Evolutionary conservation across 306 rosid genomes (phyloP).

Genomic region (Glycine soja): DNA sequence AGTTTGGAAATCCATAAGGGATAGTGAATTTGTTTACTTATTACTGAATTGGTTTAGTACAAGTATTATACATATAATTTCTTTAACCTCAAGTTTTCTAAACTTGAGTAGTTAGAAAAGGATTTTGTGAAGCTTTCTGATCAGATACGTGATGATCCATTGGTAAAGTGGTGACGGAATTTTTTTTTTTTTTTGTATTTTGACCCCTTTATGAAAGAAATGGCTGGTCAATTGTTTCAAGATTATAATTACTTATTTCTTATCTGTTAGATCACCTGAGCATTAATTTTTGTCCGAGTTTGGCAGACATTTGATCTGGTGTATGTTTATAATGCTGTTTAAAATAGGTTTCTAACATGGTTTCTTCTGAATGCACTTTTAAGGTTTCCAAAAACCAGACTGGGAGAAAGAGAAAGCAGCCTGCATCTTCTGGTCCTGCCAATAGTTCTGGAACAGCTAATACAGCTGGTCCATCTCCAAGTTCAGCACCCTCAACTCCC

Average conservation of each 20-base stretch:
- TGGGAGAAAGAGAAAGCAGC: conserved; percentile 98
- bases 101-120: background rate
- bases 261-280: background rate
- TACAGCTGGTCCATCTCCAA: conserved; percentile 97
- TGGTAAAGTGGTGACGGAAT: background rate
- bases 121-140: background rate
- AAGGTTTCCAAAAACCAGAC: conserved; percentile 96
- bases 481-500: conserved; percentile 99
- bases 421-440: conserved; percentile 99
- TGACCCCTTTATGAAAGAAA: conserved; percentile 6
- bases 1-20: conserved; percentile 22
- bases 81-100: conserved; percentile 5
- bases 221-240: background rate
- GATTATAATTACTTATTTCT: background rate
- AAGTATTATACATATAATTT: background rate
- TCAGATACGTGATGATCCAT: background rate
- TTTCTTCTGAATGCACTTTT: conserved; percentile 49
- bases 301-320: background rate
- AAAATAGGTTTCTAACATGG: conserved; percentile 53
- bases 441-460: conserved; percentile 98
- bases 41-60: conserved; percentile 1
- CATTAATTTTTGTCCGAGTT: conserved; percentile 20
- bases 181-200: background rate
- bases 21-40: conserved; percentile 13
- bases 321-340: background rate